Base-by-base conservation (phyloP, 1,284 basidiomycete species). In the Tausonia pullulans region DNA sequence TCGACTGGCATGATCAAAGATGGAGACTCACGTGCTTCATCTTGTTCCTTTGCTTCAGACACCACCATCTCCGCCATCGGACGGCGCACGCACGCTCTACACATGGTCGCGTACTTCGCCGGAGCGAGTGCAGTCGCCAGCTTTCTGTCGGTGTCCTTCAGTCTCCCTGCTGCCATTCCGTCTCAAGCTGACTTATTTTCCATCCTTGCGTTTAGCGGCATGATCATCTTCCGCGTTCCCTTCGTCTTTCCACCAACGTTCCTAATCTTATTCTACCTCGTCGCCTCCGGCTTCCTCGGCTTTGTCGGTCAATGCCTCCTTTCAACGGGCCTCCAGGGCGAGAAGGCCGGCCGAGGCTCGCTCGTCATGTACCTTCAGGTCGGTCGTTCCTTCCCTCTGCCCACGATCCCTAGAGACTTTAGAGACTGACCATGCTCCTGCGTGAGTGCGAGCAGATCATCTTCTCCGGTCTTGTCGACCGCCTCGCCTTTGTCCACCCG, bases 41-140 rank as follows among this genome's bases (percentile, higher is more conserved):
- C 27, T 46, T 51, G n/a, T 39, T 16, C 40, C 16, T 53, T 41
- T 40, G 48, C 14, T 51, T n/a, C 39, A 58, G 49, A 85, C 71
- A 83, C 81, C 0, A 77, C 82, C 0, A 82, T 90, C 49, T 81
- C 87, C 4, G 83, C 82, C 6, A 86, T 90, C 44, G 88, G 88
- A 2, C 84, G 81, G 67, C 81, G 84, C 0, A 87, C 87, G 4
- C 85, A 87, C 69, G 79, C 87, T 0, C 75, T 90, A 63, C 88
- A 91, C 71, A 81, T 82, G n/a, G 79, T 89, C 68, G 78, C 81
- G 3, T 85, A 81, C 65, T 90, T 88, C 71, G 83, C 87, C 0
- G 74, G 81, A 41, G 80, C 83, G 70, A 85, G 83, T 67, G 80
- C 85, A 3, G 73, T 87, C 51, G 81, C 81, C 1, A 79, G 82